Base-by-base conservation (phyloP, 2,329 filamentous ascomycete species). In the Stagonosporopsis rhizophila region DNA sequence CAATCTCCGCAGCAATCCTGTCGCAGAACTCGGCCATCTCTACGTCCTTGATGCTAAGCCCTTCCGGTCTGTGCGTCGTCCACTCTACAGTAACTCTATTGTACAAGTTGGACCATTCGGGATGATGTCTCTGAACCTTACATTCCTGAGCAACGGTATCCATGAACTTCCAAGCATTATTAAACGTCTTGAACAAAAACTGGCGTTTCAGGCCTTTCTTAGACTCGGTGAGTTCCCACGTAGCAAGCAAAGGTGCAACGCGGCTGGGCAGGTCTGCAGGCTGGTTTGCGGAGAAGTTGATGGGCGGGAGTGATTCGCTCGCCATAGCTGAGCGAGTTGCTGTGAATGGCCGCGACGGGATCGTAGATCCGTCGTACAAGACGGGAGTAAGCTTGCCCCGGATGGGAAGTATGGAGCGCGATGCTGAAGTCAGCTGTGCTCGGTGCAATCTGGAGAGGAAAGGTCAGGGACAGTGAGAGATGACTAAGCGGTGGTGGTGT, bases 11-110 rank as follows among this genome's bases (percentile, higher is more conserved):
- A 4, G 73, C 73, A n/a, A 44, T 62, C 7, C 46, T 52, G 45
- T 75, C 64, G 34, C 73, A 75, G 23, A 75, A 74, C 41, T 74
- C 71, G 22, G 73, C 73, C 72, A 75, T 75, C 12, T 71, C 64
- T 4, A 72, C 66, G 30, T 75, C 73, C 51, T 75, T 74, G 52
- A 68, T 59, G 42, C 71, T 74, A 19, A 75, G 60, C 1, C 73
- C 73, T 30, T 68, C 57, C 2, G 73, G 71, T n/a, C 54, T 61
- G 32, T 75, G 72, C n/a, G 73, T 75, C 6, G 71, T 74, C 72
- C 73, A 75, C 44, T 73, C 71, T 8, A 75, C 48, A 3, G 61
- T 70, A 8, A 75, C 72, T 39, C 62, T 40, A 30, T 72, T 74
- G 54, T 75, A 75, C 22, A 70, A 35, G 50, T 75, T 75, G 25